Evolutionary conservation across 345 rosid genomes (phyloP), one percentile per base, ranked within the genome.

Genomic region (Odontarrhena argentea): DNA sequence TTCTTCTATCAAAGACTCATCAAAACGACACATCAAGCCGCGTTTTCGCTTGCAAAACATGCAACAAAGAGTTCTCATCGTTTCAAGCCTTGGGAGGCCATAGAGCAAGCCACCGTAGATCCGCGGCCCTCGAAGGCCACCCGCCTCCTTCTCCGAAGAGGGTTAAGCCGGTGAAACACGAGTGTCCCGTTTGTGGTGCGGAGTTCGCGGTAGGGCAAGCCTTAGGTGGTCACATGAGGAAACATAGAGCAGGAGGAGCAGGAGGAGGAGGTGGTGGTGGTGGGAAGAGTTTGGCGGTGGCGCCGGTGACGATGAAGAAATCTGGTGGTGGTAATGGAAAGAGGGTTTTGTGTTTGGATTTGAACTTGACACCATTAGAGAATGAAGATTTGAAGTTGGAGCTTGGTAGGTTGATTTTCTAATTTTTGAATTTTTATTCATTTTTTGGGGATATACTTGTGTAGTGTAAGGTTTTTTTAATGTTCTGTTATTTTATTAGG

Each of bases 11-110:
- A 1, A 85, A 59, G 37, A 7, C 60, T 14, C 54, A 84, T 14
- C 63, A 79, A 55, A 68, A 34, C 63, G 68, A 66, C 58, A 26
- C 55, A 0, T 15, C 25, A 22, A 55, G 57, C 28, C 87, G 89
- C 9, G 74, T 77, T 28, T 92, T 92, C 37, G 22, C 81, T 0
- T 92, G 98, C 87, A 92, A 89, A 74, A 89, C 97, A n/a, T 92
- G 98, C 75, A 71, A 85, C 83, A 83, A 63, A 57, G 77, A 75
- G 61, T 92, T 92, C 65, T 52, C 83, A 10, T 85, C 98, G 24
- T 92, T 92, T 37, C 98, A 92, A 76, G 98, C 98, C 2, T 70
- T 92, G 10, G 98, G 98, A 0, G 98, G 97, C 1, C 97, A 92
- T 79, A 82, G 96, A 13, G 96, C 98, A 0, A 92, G 98, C 60